Conservation (phyloP, 2,329 filamentous ascomycete species). For the Clonostachys rosea region DNA sequence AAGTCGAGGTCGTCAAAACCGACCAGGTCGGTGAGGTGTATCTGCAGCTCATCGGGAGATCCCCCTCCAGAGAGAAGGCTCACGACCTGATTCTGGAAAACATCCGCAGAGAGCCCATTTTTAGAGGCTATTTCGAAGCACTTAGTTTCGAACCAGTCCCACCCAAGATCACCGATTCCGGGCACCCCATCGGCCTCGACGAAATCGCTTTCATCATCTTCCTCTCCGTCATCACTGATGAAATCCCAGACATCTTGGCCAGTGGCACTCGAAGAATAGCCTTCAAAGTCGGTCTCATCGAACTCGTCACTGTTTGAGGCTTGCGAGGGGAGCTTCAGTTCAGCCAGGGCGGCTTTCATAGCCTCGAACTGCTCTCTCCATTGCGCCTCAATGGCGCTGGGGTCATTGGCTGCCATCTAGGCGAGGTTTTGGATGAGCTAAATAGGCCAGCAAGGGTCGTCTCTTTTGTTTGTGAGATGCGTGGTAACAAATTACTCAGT, state of each 20-base stretch:
- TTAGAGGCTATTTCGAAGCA: slow-evolving; percentile 65
- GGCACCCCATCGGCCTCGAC: slow-evolving; percentile 36
- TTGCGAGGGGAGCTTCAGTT: slow-evolving; percentile 47
- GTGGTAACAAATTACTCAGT: neutral
- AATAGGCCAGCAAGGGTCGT: too few relatives aligned
- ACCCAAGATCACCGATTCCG: slow-evolving; percentile 38
- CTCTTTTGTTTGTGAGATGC: neutral
- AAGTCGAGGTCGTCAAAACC: slow-evolving; percentile 93
- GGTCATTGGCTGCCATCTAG: slow-evolving; percentile 25
- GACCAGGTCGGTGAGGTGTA: slow-evolving; percentile 80
- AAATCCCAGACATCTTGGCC: slow-evolving; percentile 91
- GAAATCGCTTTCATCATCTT: slow-evolving; percentile 62
- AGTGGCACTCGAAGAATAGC: slow-evolving; percentile 52
- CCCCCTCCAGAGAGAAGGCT: slow-evolving; percentile 65
- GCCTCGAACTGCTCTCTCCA: slow-evolving; percentile 83
- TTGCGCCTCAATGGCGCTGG: slow-evolving; percentile 45
- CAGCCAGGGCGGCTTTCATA: slow-evolving; percentile 82
- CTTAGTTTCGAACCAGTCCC: slow-evolving; percentile 66
- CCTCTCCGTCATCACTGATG: slow-evolving; percentile 70
- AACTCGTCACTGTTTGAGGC: slow-evolving; percentile 39
- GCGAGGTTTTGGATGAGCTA: neutral
- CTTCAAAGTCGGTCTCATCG: slow-evolving; percentile 59
- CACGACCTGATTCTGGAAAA: slow-evolving; percentile 74
- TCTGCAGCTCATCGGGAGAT: slow-evolving; percentile 84
- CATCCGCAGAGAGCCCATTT: slow-evolving; percentile 61